Conservation (phyloP, 148 eudicot species). For the Silene latifolia region DNA sequence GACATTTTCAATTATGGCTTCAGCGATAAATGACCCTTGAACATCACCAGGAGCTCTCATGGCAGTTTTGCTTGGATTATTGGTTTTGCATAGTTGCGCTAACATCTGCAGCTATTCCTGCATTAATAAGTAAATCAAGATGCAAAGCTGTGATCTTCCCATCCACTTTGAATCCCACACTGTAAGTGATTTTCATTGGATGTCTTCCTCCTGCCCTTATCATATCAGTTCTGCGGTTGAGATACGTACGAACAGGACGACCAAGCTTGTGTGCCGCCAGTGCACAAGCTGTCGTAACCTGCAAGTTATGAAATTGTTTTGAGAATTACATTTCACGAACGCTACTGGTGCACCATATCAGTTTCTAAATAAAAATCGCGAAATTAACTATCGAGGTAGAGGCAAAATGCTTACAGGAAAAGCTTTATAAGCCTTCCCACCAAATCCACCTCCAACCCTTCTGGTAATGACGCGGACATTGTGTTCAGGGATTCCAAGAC, state of each 20-base stretch:
- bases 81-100: conserved; percentile 95
- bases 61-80: conserved; percentile 62
- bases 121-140: conserved; percentile 58
- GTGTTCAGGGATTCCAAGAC: conserved; percentile 82
- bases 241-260: conserved; percentile 73
- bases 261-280: conserved; percentile 76
- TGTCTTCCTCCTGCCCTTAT: conserved; percentile 92
- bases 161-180: conserved; percentile 76
- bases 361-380: too few relatives aligned
- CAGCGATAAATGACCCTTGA: conserved; percentile 80
- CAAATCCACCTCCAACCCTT: conserved; percentile 95
- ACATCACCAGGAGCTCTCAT: conserved; percentile 92
- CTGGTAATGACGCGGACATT: conserved; percentile 80
- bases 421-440: conserved; percentile 71
- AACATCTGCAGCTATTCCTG: conserved; percentile 50
- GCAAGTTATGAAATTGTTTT: not conserved
- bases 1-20: conserved; percentile 76
- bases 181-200: conserved; percentile 82
- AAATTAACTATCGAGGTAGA: not conserved
- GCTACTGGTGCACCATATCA: too few relatives aligned
- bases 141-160: conserved; percentile 88
- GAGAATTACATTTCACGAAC: too few relatives aligned
- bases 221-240: conserved; percentile 85
- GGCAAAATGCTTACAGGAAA: conserved; percentile 57
- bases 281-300: conserved; percentile 86